Conservation (phyloP, 768 basidiomycete genomes). For the Zangia roseola region DNA sequence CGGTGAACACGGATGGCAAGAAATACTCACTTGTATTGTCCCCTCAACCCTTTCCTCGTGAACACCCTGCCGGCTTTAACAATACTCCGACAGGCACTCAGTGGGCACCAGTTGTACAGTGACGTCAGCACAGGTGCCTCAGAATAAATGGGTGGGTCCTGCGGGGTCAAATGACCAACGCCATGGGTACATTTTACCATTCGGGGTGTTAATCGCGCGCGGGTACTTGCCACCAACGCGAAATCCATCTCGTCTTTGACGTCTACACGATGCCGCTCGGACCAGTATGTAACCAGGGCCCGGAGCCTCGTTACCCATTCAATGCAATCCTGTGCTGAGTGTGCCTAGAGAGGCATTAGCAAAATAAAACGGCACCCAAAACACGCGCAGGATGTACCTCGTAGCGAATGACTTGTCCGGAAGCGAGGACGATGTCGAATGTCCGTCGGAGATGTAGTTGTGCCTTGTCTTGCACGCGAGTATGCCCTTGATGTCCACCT, state of each 20-base stretch:
- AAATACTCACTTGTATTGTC: constrained; percentile 71
- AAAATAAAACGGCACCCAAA: background rate
- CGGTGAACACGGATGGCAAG: too few species aligned
- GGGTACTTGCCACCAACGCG: constrained; percentile 48
- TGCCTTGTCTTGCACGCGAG: constrained; percentile 40
- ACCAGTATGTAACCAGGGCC: constrained; percentile 77
- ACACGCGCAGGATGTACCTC: constrained; percentile 55
- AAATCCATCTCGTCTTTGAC: constrained; percentile 81
- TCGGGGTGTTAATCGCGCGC: constrained; percentile 61
- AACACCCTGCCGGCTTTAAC: constrained; percentile 72
- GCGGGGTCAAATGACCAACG: constrained; percentile 41
- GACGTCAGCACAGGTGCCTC: constrained; percentile 58
- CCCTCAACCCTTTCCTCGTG: constrained; percentile 64
- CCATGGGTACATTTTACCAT: constrained; percentile 29
- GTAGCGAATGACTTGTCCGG: constrained; percentile 68
- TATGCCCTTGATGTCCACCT: constrained; percentile 60
- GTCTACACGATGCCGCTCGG: constrained; percentile 68
- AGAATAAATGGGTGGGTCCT: constrained; percentile 52
- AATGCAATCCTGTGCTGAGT: constrained; percentile 61
- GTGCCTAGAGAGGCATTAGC: constrained; percentile 43
- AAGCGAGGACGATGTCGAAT: constrained; percentile 74
- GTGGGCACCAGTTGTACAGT: constrained; percentile 85
- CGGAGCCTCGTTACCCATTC: constrained; percentile 87
- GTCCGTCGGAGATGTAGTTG: constrained; percentile 58
- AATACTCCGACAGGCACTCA: constrained; percentile 77